Base-by-base conservation (phyloP, 768 basidiomycete genomes). In the Grammothele lineata region DNA sequence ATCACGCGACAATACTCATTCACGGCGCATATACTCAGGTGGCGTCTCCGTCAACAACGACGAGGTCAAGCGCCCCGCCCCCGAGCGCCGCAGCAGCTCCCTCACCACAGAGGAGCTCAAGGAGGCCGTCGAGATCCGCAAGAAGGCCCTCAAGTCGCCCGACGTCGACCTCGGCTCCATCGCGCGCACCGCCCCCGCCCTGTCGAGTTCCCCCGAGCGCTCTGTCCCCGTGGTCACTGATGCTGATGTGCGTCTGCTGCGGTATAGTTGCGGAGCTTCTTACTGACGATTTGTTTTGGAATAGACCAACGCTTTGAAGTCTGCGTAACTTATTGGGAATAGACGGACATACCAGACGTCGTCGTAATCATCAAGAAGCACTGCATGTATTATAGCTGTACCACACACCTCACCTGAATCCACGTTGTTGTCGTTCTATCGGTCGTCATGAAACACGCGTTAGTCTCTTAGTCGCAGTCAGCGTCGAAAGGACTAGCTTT, bases 181-280 rank as follows among this genome's bases (percentile, higher is more conserved):
- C 58, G 92, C 92, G 12, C 81, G 88, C 57, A 88, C 88, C 46
- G 92, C 89, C 8, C 76, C 74, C 50, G 91, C 83, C 11, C 78
- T 81, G 23, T 80, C 78, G 52, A 68, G 65, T 50, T 84, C 78
- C 53, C 57, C 61, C 22, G 39, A 43, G 35, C 46, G 58, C 25
- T 40, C 62, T 32, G 47, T 59, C 36, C 60, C 67, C 40, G 58
- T 62, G 50, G 60, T 59, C 37, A 57, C 58, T 47, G 63, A 60
- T 36, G 60, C 62, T 40, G 53, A 62, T 48, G 61, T 62, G 38
- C 38, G 58, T 46, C 27, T 1, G 17, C 19, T n/a, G 36, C 32
- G 15, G 14, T 36, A 17, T 22, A 34, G 14, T 8, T 23, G 9
- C n/a, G 30, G n/a, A 7, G 1, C 4, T 18, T 39, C 37, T 25